phyloP scores from a whole-genome alignment of 345 rosid genomes.

The Populus ilicifolia region DNA sequence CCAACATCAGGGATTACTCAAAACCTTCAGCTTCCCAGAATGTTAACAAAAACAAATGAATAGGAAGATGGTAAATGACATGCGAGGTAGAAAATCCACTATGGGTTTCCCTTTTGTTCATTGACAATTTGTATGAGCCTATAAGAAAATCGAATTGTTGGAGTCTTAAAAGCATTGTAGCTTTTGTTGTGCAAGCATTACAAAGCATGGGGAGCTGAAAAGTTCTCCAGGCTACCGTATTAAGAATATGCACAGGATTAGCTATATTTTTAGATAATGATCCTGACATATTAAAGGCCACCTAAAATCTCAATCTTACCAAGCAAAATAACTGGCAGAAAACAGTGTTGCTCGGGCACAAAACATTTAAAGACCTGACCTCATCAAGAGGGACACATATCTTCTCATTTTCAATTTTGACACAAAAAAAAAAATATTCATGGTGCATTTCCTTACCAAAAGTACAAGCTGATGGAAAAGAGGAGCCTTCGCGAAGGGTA shows the following conservation, averaged over 20 bases:
- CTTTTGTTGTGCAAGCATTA: not conserved
- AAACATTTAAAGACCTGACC: slow-evolving; percentile 1
- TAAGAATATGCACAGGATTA: not conserved
- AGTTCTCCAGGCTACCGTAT: not conserved
- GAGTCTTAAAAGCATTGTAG: not conserved
- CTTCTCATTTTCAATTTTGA: not conserved
- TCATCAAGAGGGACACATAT: not conserved
- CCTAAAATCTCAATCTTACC: not conserved
- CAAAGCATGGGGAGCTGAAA: not conserved
- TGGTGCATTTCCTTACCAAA: slow-evolving; percentile 56
- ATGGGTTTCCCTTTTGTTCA: not conserved
- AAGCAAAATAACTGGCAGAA: not conserved
- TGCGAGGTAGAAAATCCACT: not conserved
- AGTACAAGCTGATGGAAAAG: slow-evolving; percentile 81
- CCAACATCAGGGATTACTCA: not conserved
- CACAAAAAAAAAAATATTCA: not conserved
- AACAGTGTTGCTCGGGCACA: not conserved
- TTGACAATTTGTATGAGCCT: not conserved
- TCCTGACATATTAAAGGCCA: not conserved
- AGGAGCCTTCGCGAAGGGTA: slow-evolving; percentile 89
- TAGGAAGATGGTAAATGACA: not conserved
- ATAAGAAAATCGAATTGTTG: not conserved
- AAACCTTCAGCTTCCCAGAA: not conserved
- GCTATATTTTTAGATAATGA: not conserved
- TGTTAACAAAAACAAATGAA: not conserved